phyloP scores from a whole-genome alignment of 2,329 filamentous ascomycete genomes.

The Colletotrichum shisoi region DNA sequence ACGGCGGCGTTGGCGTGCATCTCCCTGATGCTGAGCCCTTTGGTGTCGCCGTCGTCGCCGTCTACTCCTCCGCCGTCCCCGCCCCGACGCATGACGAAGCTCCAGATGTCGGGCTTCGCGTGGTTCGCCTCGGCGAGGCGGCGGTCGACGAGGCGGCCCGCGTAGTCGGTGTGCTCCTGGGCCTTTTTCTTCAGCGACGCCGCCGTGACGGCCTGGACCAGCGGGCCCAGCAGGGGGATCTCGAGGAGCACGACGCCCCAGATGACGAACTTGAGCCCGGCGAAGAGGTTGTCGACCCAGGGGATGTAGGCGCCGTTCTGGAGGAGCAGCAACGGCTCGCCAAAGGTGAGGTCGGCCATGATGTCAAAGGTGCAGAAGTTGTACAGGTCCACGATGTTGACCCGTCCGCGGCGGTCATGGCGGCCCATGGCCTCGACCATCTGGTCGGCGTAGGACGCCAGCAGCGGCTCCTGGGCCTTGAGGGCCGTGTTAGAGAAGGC shows the following conservation, averaged over 20 bases:
- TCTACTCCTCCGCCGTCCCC: neutral
- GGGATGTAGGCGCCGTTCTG: slow-evolving; percentile 41
- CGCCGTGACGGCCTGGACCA: slow-evolving; percentile 22
- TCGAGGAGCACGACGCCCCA: slow-evolving; percentile 30
- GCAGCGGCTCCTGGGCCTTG: slow-evolving; percentile 42
- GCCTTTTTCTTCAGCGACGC: slow-evolving; percentile 29
- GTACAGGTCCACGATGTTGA: slow-evolving; percentile 40
- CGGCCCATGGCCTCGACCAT: slow-evolving; percentile 49
- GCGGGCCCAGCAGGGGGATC: slow-evolving; percentile 29
- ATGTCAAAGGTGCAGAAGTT: slow-evolving; percentile 46
- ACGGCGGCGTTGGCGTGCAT: slow-evolving; percentile 39
- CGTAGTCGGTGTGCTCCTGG: slow-evolving; percentile 30
- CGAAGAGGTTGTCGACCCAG: slow-evolving; percentile 44
- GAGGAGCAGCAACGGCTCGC: slow-evolving; percentile 45
- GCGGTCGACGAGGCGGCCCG: slow-evolving; percentile 27
- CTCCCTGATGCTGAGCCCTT: neutral
- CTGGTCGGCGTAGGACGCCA: slow-evolving; percentile 51
- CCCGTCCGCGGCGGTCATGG: slow-evolving; percentile 22
- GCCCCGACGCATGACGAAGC: slow-evolving; percentile 21
- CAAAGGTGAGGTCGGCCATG: slow-evolving; percentile 46
- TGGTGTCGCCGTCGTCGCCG: neutral
- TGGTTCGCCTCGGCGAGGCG: slow-evolving; percentile 9
- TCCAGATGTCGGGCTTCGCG: slow-evolving; percentile 37
- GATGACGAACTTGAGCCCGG: slow-evolving; percentile 26
- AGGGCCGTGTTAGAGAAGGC: slow-evolving; percentile 43